phyloP scores from a whole-genome alignment of 139 green algal species.

The Chlamydomonas sp. region DNA sequence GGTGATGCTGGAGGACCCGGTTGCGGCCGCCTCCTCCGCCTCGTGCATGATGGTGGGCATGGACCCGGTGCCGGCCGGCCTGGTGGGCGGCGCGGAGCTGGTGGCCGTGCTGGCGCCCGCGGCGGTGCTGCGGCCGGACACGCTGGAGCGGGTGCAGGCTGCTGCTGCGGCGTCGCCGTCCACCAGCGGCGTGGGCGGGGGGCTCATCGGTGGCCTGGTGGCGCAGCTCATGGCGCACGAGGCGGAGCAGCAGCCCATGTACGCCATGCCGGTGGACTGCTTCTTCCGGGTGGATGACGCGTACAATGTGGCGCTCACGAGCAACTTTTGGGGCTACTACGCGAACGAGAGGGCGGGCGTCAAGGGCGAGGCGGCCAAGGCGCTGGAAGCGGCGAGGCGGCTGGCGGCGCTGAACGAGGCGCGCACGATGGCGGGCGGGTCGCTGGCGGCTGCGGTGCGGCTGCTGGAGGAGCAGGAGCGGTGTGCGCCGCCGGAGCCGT shows the following conservation, averaged over 20 bases:
- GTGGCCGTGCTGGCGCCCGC: conserved; percentile 30
- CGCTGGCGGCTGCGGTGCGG: conserved; percentile 1
- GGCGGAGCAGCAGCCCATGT: conserved; percentile 15
- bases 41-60: conserved; percentile 9
- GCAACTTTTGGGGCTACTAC: conserved; percentile 37
- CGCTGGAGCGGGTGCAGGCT: background rate
- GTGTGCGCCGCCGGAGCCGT: conserved; percentile 2
- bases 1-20: conserved; percentile 22
- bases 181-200: background rate
- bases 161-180: background rate
- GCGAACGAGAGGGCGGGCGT: conserved; percentile 8
- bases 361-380: conserved; percentile 31
- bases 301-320: conserved; percentile 14
- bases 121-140: conserved; percentile 29
- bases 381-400: conserved; percentile 16
- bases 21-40: background rate
- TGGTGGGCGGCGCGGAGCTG: background rate
- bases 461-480: conserved; percentile 1
- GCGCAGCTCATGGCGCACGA: background rate
- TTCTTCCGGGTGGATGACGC: conserved; percentile 29
- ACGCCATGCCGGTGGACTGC: conserved; percentile 31
- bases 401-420: conserved; percentile 24
- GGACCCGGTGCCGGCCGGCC: background rate
- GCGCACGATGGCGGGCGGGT: conserved; percentile 11
- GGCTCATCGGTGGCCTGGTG: background rate